Conservation (phyloP, 73 alveolate genomes). For the Paramecium pentaurelia region DNA sequence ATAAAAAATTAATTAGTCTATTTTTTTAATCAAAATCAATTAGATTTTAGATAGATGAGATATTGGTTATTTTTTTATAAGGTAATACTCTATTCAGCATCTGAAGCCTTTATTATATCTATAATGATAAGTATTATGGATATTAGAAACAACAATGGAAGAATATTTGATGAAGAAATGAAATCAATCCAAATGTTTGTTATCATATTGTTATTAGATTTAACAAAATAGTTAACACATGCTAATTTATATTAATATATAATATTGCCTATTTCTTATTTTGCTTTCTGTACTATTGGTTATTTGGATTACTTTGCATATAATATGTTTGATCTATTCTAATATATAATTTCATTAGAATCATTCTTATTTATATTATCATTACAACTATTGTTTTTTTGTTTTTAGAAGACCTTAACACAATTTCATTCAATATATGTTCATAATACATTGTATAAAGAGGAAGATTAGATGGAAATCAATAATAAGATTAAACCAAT, state of each 20-base stretch:
- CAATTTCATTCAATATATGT: neutral
- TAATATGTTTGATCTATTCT: neutral
- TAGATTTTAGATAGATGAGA: constrained; percentile 37
- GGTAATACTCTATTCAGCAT: neutral
- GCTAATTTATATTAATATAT: neutral
- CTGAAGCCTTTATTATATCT: constrained; percentile 8
- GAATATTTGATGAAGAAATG: neutral
- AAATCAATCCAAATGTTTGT: neutral
- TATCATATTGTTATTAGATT: neutral
- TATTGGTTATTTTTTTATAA: neutral
- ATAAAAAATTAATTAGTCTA: neutral
- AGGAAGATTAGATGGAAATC: neutral
- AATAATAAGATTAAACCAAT: neutral
- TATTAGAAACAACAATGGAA: neutral
- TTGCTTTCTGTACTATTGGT: neutral
- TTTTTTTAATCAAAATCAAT: neutral
- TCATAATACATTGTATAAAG: neutral
- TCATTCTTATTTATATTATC: neutral
- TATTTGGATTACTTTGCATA: neutral
- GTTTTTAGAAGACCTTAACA: neutral
- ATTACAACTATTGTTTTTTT: neutral
- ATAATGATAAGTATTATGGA: neutral
- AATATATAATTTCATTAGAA: neutral
- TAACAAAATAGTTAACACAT: constrained; percentile 13
- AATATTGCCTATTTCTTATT: neutral